A percentile compares a stretch with the other conserved stretches of the same genome.
Conservation (phyloP, 768 basidiomycete species). For the Nidularia sp. region DNA sequence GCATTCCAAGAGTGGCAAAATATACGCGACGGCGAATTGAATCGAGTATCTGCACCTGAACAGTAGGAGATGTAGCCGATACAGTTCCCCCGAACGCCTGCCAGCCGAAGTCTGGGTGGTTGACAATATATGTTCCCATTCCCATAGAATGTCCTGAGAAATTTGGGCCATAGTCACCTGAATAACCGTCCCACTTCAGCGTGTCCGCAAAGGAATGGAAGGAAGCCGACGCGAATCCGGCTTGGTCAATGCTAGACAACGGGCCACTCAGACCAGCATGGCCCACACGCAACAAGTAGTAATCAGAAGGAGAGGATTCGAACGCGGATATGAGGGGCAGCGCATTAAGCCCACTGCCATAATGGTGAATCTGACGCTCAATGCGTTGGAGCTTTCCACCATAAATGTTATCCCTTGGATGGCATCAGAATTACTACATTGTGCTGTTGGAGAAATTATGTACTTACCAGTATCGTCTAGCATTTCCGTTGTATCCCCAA, state of each 20-base stretch:
- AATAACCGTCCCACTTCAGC: conserved; percentile 54
- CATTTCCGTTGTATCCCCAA: conserved; percentile 61
- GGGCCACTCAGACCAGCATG: conserved; percentile 51
- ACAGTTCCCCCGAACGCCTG: conserved; percentile 54
- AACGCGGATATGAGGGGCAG: conserved; percentile 49
- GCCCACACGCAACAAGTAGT: conserved; percentile 47
- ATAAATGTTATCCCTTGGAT: conserved; percentile 49
- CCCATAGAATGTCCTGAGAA: conserved; percentile 53
- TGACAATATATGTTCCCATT: conserved; percentile 40
- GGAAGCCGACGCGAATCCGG: conserved; percentile 54
- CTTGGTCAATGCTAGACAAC: conserved; percentile 51
- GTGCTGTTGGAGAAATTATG: not conserved
- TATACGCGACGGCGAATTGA: conserved; percentile 47
- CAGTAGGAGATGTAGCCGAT: conserved; percentile 31
- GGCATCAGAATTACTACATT: conserved; percentile 2
- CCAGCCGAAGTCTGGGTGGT: conserved; percentile 59
- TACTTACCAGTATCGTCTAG: conserved; percentile 49
- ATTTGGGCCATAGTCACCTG: conserved; percentile 58
- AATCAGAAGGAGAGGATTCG: conserved; percentile 40
- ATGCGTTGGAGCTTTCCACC: conserved; percentile 51
- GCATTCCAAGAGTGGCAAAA: conserved; percentile 42
- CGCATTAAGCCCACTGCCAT: conserved; percentile 53
- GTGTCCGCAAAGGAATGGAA: conserved; percentile 60
- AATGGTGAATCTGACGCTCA: conserved; percentile 57
- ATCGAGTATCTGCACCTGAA: conserved; percentile 42